A percentile compares a stretch with the other conserved stretches of the same genome.
These are phyloP conservation scores for Tillandsia leiboldiana DNA, from an alignment of 176 grass and related monocot genomes.

Conservation along the genomic window DNA sequence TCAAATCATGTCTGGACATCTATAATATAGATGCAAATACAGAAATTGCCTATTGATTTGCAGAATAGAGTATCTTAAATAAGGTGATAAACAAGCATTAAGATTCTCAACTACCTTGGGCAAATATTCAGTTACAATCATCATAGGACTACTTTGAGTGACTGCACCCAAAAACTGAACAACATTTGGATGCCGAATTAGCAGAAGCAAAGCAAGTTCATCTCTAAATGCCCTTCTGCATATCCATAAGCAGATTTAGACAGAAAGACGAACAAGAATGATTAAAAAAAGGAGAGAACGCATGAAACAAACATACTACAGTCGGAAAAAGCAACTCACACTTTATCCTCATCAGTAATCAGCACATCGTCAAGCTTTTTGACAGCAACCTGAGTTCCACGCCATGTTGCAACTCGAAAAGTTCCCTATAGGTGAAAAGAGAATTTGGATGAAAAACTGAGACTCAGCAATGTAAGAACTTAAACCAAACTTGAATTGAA, in stretches of 20 bases:
- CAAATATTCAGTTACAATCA: constrained; percentile 99
- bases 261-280: constrained; percentile 19
- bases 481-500: background rate
- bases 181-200: constrained; percentile 95
- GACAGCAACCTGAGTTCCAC: constrained; percentile 81
- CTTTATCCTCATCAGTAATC: constrained; percentile 71
- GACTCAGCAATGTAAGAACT: background rate
- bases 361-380: constrained; percentile 87
- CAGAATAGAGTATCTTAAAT: background rate
- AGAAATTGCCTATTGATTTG: background rate
- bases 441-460: background rate
- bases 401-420: constrained; percentile 79
- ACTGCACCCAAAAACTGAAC: constrained; percentile 97
- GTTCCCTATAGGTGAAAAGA: constrained; percentile 58
- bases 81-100: background rate
- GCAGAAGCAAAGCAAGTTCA: constrained; percentile 82
- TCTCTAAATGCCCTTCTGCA: constrained; percentile 78
- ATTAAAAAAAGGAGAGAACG: background rate
- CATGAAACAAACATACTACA: constrained; percentile 12
- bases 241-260: constrained; percentile 16
- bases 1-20: constrained; percentile 1
- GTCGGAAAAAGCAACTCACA: constrained; percentile 63
- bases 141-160: constrained; percentile 97
- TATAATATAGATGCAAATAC: background rate
- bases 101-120: constrained; percentile 58